Base-by-base conservation (phyloP, 164 flowering plant genomes). In the Buxus sempervirens region DNA sequence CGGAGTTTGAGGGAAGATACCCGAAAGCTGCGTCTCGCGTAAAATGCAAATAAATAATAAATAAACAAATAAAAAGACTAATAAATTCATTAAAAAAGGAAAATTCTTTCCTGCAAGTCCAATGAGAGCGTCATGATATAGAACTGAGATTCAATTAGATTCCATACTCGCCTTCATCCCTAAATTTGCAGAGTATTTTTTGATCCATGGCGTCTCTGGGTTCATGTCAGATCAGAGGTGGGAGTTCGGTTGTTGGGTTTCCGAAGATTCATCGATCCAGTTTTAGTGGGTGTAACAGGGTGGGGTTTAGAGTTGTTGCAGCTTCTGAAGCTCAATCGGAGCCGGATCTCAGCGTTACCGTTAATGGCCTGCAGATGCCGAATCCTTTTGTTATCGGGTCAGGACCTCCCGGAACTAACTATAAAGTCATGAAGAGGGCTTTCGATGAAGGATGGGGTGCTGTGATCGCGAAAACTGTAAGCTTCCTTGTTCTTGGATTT, bases 381-480 rank as follows among this genome's bases (percentile, higher is more conserved):
- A 96, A 93, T 72, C 99, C 99, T 19, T 96, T 96, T 60, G 98
- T 96, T 7, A 93, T 96, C 73, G 99, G 95, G 63, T 96, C 99
- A 54, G 99, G 99, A 63, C 99, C 99, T 0, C 99, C 98, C 0
- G 99, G 99, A 0, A 96, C 99, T 20, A 96, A 96, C 63, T 93
- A 90, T 62, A 91, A 91, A 4, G 99, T 96, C 64, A 93, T 96
- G 99, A 96, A 93, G 80, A 81, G 88, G 65, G 99, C 99, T 22
- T 93, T 96, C 32, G 97, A 92, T 73, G 99, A 96, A 82, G 99
- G 99, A 0, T 96, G 99, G 99, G 99, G 99, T 60, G 99, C 90
- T 61, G 99, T 96, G 38, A 93, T 96, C 64, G 96, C 99, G 68
- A 96, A 96, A 79, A 96, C 99, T 22, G 99, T 95, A 70, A 81